These are phyloP conservation scores for Xylariomycetidae sp. DNA, from an alignment of 2,329 filamentous ascomycete species.

Conservation along the genomic window DNA sequence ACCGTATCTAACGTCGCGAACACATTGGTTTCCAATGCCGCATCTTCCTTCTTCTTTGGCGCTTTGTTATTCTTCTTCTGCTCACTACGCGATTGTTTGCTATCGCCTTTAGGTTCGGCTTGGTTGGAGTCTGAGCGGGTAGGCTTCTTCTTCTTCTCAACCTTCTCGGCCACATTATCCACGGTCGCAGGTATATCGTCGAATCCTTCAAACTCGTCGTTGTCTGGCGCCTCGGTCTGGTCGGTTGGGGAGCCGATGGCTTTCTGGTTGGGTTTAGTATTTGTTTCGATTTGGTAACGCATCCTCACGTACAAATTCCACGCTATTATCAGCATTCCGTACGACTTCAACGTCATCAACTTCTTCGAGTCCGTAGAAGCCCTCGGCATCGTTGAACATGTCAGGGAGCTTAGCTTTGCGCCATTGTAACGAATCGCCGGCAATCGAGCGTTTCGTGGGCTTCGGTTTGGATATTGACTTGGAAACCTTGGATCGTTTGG, in stretches of 20 bases:
- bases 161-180: slow-evolving; percentile 8
- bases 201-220: slow-evolving; percentile 60
- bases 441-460: slow-evolving; percentile 34
- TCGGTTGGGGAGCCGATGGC: no score
- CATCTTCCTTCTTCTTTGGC: slow-evolving; percentile 30
- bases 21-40: slow-evolving; percentile 40
- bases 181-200: slow-evolving; percentile 39
- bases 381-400: slow-evolving; percentile 82
- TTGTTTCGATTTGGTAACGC: no score
- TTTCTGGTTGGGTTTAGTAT: no score
- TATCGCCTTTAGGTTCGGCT: slow-evolving; percentile 24
- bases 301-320: slow-evolving; percentile 48
- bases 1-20: slow-evolving; percentile 54
- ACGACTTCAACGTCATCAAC: slow-evolving; percentile 88
- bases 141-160: no score
- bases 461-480: slow-evolving; percentile 13
- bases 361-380: slow-evolving; percentile 88
- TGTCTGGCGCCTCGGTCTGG: slow-evolving; percentile 11
- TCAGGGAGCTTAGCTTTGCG: slow-evolving; percentile 63
- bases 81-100: slow-evolving; percentile 17
- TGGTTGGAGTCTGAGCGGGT: no score
- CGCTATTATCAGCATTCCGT: slow-evolving; percentile 49
- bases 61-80: slow-evolving; percentile 15
- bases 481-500: no score
- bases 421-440: slow-evolving; percentile 50